A percentile compares a stretch with the other conserved stretches of the same genome.
Conservation (phyloP, 768 basidiomycete species). For the Leccinum aurantiacum region DNA sequence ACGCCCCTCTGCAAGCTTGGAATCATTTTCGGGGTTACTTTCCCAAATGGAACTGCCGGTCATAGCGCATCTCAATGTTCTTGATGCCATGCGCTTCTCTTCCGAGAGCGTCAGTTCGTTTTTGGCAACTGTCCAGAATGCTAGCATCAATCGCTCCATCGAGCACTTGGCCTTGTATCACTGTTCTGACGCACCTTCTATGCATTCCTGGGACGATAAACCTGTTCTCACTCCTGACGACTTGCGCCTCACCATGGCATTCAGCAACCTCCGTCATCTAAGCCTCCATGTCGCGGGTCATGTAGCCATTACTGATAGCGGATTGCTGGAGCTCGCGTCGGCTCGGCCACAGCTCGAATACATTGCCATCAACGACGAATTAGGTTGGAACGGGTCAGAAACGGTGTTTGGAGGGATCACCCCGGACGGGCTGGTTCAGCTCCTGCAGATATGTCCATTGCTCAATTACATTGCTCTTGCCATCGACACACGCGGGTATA, state of each 20-base stretch:
- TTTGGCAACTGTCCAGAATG: too few relatives aligned
- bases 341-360: neutral
- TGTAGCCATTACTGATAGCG: neutral
- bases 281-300: neutral
- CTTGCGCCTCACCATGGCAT: neutral
- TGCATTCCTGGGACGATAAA: too few relatives aligned
- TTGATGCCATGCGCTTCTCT: neutral
- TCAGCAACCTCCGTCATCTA: neutral
- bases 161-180: too few relatives aligned
- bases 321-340: neutral
- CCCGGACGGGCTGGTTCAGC: neutral
- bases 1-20: neutral
- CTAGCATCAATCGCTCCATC: too few relatives aligned
- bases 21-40: neutral
- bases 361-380: neutral
- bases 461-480: neutral
- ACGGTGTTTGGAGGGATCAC: neutral
- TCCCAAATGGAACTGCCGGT: neutral
- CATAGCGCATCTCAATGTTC: neutral
- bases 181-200: too few relatives aligned
- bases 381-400: neutral
- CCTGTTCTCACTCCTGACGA: neutral
- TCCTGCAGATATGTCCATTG: neutral
- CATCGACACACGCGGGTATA: neutral
- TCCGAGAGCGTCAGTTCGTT: neutral